Base-by-base conservation (phyloP, 306 rosid genomes). In the Vicia sativa region DNA sequence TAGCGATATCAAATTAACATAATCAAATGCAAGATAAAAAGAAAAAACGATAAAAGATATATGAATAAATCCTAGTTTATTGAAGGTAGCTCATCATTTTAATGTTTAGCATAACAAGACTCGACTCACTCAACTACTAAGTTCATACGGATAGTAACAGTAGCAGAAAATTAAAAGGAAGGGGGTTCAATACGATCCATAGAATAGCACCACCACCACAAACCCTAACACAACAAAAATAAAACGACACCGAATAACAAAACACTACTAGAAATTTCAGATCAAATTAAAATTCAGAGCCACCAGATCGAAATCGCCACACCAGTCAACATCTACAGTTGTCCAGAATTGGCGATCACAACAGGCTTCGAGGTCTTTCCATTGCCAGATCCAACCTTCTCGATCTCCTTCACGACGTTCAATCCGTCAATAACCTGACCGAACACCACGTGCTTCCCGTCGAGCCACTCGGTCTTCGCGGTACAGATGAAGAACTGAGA, bases 401-500 rank as follows among this genome's bases (percentile, higher is more conserved):
- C 97, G 23, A 86, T 19, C 3, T 62, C 77, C 80, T 42, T 85
- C 46, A 91, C 91, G 0, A 87, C 77, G 1, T 85, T 60, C 15
- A 83, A 0, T 0, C 97, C 97, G 0, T 91, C 96, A 0, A 79
- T 76, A 57, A 91, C 82, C 39, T 84, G 87, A 0, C 97, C 97
- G 57, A 91, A 91, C 64, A 91, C 97, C 0, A 91, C 97, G 83
- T 91, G 97, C 77, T 89, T 89, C 0, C 97, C 97, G 5, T 91
- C 96, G 1, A 91, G 96, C 97, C 97, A 91, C 59, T 80, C 87
- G 4, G 97, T 91, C 87, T 91, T 83, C 7, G 77, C 54, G 0
- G 97, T 91, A 50, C 97, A 91, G 70, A 91, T 0, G 90, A 91
- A 91, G 81, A 91, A 91, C 91, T 91, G 97, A 66, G 97, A 91